Percentiles rank a stretch among this genome's conserved stretches.
Conservation (phyloP, 164 flowering plant genomes). For the Vitis labrusca region DNA sequence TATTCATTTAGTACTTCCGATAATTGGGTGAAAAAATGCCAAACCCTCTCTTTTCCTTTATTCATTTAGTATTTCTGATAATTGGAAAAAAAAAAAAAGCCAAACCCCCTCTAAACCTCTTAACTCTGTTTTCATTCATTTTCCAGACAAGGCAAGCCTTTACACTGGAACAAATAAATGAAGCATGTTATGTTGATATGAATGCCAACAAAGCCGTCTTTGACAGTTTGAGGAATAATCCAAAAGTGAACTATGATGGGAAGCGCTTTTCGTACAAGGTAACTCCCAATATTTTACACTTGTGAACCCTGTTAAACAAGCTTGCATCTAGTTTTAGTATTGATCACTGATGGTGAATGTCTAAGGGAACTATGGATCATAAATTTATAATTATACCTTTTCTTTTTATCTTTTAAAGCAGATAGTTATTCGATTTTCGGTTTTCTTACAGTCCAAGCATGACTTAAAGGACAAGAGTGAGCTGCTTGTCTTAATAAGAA, state of each 20-base stretch:
- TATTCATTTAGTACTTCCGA: no score
- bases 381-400: no score
- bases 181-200: constrained; percentile 58
- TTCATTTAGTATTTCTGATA: no score
- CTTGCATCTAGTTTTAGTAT: neutral
- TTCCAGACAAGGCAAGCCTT: constrained; percentile 61
- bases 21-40: no score
- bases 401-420: no score
- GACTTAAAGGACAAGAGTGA: constrained; percentile 59
- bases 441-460: constrained; percentile 56
- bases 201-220: constrained; percentile 65
- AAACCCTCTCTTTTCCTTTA: neutral
- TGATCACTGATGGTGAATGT: neutral
- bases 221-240: constrained; percentile 68
- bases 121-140: neutral
- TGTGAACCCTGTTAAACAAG: no score
- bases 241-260: constrained; percentile 68
- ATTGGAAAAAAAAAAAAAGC: no score
- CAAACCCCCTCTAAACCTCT: no score
- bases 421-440: neutral
- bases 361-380: no score
- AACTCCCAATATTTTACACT: neutral
- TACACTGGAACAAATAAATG: constrained; percentile 69
- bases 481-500: constrained; percentile 51
- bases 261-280: constrained; percentile 72